Base-by-base conservation (phyloP, 306 rosid species). In the Notholithocarpus densiflorus region DNA sequence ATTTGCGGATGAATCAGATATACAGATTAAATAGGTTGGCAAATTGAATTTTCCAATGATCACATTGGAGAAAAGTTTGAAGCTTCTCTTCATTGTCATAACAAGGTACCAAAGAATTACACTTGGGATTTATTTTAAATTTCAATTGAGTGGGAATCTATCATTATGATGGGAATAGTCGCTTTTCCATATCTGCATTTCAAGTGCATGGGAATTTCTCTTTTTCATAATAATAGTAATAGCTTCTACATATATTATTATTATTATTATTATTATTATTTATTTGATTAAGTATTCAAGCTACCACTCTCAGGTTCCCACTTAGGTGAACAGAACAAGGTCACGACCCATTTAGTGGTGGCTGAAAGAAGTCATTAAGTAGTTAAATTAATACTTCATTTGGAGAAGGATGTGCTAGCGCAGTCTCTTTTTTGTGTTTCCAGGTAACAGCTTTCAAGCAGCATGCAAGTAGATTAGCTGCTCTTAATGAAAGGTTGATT, bases 391-490 rank as follows among this genome's bases (percentile, higher is more conserved):
- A 14, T 48, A 52, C 51, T 48, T 79, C 71, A 52, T 75, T 62
- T 80, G 24, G 62, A 19, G 78, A 60, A 26, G 53, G 27, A 73
- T 76, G 68, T 78, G 52, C 79, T 72, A 75, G 29, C 66, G 68
- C 73, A 43, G 71, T 32, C 45, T 79, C 82, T 76, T 77, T 77
- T 20, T 82, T 78, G 62, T 78, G 40, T 86, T 82, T 82, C 69
- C 85, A 95, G 98, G 97, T 95, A 48, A 93, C 99, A 43, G 94
- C 89, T 81, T 93, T 82, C 86, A 95, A 95, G 93, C 89, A 85
- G 89, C 89, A 73, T 78, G 94, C 99, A 40, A 81, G 85, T 79
- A 88, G 88, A 77, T 82, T 95, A 83, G 97, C 98, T 60, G 90
- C 97, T 81, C 98, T 95, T 57, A 95, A 95, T 65, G 83, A 86